Percentiles rank a stretch among this genome's conserved stretches.
Evolutionary conservation across 2,329 filamentous ascomycete species (phyloP).

Genomic region (Penicillium sp.): DNA sequence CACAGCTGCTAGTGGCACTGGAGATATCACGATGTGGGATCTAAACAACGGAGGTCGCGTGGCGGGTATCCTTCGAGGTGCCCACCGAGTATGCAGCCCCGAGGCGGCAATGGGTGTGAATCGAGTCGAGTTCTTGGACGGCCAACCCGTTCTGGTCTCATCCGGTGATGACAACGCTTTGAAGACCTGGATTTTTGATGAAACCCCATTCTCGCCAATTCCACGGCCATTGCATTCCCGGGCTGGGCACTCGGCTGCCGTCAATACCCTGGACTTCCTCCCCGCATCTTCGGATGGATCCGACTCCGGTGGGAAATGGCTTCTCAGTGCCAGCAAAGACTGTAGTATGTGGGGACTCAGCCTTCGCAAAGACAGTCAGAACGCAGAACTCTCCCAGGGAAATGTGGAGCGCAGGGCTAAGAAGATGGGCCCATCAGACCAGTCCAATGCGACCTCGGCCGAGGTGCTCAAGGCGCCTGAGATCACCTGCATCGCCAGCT

Average conservation of each 20-base stretch:
- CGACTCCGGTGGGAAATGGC: slow-evolving; percentile 89
- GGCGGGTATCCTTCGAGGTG: slow-evolving; percentile 83
- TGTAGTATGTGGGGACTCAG: slow-evolving; percentile 97
- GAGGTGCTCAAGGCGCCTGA: slow-evolving; percentile 79
- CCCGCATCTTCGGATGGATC: slow-evolving; percentile 88
- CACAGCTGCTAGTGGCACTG: slow-evolving; percentile 76
- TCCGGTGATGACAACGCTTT: slow-evolving; percentile 92
- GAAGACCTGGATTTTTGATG: slow-evolving; percentile 96
- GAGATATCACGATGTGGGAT: slow-evolving; percentile 96
- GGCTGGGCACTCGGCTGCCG: slow-evolving; percentile 85
- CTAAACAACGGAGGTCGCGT: slow-evolving; percentile 86
- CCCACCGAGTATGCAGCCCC: slow-evolving; percentile 69
- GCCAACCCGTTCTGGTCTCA: slow-evolving; percentile 87
- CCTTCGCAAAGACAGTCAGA: slow-evolving; percentile 91
- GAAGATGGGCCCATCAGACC: slow-evolving; percentile 57
- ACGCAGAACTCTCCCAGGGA: slow-evolving; percentile 90
- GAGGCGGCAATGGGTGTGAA: slow-evolving; percentile 76
- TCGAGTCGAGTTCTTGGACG: slow-evolving; percentile 85
- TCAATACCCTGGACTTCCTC: slow-evolving; percentile 82
- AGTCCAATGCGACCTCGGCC: slow-evolving; percentile 18
- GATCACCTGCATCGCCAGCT: slow-evolving; percentile 89
- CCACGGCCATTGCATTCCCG: slow-evolving; percentile 84
- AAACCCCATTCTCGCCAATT: slow-evolving; percentile 84
- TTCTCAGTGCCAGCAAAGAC: slow-evolving; percentile 87
- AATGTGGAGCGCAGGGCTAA: slow-evolving; percentile 86